phyloP scores from a whole-genome alignment of 345 rosid species.

The Heritiera fomes region DNA sequence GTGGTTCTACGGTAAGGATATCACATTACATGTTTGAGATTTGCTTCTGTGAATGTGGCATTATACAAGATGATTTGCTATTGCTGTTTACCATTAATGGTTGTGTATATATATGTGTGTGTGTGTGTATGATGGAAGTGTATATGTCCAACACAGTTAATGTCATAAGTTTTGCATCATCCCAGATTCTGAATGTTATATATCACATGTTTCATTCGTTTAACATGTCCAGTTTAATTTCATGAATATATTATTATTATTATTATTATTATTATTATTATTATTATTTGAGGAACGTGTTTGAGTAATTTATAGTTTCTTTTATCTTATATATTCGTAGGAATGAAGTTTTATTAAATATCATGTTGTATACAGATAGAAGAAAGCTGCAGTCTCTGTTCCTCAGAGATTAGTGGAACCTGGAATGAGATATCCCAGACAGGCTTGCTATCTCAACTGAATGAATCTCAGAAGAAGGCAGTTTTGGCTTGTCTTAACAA shows the following conservation, averaged over 20 bases:
- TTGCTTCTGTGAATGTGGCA: not conserved
- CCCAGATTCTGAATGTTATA: not conserved
- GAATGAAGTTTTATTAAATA: conserved; percentile 1
- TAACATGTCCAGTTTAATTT: not conserved
- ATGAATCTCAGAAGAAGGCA: conserved; percentile 41
- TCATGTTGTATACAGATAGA: conserved; percentile 32
- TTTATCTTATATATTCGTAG: not conserved
- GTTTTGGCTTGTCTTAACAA: conserved; percentile 29
- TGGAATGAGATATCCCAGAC: conserved; percentile 6
- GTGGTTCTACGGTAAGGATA: conserved; percentile 35
- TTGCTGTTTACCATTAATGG: not conserved
- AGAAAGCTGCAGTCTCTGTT: conserved; percentile 27
- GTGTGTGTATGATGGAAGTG: not conserved
- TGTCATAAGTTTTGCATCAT: not conserved
- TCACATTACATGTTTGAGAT: not conserved
- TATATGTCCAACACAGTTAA: not conserved
- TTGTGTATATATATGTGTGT: not conserved
- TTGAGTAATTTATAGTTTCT: not conserved
- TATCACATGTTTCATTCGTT: too few relatives aligned
- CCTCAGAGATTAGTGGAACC: not conserved
- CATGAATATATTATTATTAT: not conserved
- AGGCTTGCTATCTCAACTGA: conserved; percentile 22
- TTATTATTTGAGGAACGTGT: not conserved
- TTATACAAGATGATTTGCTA: not conserved
- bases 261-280: too few relatives aligned